Base-by-base conservation (phyloP, 768 basidiomycete genomes). In the Cytidiella melzeri region DNA sequence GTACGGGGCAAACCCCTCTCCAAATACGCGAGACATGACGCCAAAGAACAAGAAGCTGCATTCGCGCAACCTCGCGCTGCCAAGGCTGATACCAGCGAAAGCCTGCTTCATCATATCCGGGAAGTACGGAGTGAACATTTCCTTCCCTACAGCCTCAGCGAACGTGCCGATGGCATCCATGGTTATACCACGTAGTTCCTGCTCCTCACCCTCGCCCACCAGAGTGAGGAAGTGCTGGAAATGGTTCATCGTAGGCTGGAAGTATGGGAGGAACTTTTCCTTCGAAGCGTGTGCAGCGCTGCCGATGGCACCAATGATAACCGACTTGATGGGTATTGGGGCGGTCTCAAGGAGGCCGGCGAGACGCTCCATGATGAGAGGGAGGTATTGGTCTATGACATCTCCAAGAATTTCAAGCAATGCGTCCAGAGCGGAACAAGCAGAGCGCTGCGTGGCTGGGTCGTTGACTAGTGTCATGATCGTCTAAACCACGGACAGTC, bases 91-190 rank as follows among this genome's bases (percentile, higher is more conserved):
- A 41, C 90, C 93, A 55, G 87, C 79, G 75, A 97, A 93, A 2
- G 94, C 92, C 57, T 89, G 85, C 64, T 83, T 81, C 96, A 99
- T 98, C 78, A 95, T 81, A 50, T 91, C 84, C n/a, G 83, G 76
- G 74, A 95, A 96, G 79, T 87, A 98, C 15, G 93, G 94, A 27
- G 90, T 75, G 84, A 98, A 99, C 24, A 82, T 73, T 12, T 98
- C 94, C 62, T 84, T 81, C 55, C 96, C 95, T 52, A 98, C 91
- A 6, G 95, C 92, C 69, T 98, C 95, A 12, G 96, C 91, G 58
- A 99, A 92, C 0, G 96, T 97, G 45, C 96, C 96, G 52, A 97
- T 84, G n/a, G 96, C 92, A 68, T 98, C 96, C 83, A 96, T 96
- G 10, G 95, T 87, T 62, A 97, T 94, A 30, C 96, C 95, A 50